Base-by-base conservation (phyloP, 495 filamentous ascomycete genomes). In the Chaetomium tenue region DNA sequence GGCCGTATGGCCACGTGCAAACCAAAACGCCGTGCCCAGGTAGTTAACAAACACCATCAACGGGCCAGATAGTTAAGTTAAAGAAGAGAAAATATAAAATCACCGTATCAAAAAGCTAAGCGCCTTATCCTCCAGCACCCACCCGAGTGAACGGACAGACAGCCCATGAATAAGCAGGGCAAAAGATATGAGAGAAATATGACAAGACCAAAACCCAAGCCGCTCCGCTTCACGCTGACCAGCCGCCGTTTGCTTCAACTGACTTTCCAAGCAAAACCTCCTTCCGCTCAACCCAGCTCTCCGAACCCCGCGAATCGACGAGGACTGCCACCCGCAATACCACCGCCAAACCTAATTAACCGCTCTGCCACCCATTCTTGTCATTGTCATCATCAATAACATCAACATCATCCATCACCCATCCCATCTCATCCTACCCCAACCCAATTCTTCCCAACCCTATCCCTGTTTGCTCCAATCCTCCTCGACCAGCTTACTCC, bases 401-500 rank as follows among this genome's bases (percentile, higher is more conserved):
- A 2, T 20, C 50, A 44, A 28, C 46, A 39, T 60, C n/a, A 48
- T 7, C 25, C 33, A 25, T 40, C 58, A 52, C 26, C n/a, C 33
- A 37, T 37, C 8, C 33, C 33, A 37, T 1, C n/a, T 8, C 33
- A 30, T 30, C 28, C 6, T 30, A 6, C 33, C 33, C 20, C 53
- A 39, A 20, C 40, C 2, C 30, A 42, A 48, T 59, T 26, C 2
- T 60, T n/a, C 22, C 53, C 50, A 61, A 39, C 33, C 12, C 25
- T 4, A 65, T 54, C 48, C 46, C 40, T 6, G 2, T 8, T 3
- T 26, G 12, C 37, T 37, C 55, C 39, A 53, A 15, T 25, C 58
- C 20, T 11, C 39, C 13, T 54, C 16, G 3, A n/a, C 46, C 16
- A 23, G 9, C 74, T 68, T 83, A 89, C 76, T 97, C 93, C 74